phyloP scores from a whole-genome alignment of 768 basidiomycete genomes.

The Nevesoporus exiguus region DNA sequence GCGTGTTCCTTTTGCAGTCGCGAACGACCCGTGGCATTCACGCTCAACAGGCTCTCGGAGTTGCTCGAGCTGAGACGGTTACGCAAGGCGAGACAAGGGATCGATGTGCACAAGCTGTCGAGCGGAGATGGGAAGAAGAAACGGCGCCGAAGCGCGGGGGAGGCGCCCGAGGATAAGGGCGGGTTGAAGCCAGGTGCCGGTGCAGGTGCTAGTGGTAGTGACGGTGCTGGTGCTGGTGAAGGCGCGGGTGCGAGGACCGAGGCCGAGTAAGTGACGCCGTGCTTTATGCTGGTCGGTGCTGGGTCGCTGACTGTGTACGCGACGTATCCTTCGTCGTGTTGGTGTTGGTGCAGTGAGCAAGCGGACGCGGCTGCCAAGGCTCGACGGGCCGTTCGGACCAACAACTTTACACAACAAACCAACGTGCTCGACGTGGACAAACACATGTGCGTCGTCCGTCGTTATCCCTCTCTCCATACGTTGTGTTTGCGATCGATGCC shows the following conservation, averaged over 20 bases:
- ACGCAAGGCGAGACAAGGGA: slow-evolving; percentile 70
- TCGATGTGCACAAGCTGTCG: slow-evolving; percentile 80
- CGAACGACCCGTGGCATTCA: neutral
- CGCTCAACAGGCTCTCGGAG: slow-evolving; percentile 60
- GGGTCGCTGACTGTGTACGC: neutral
- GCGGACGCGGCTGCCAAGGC: slow-evolving; percentile 69
- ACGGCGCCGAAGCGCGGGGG: slow-evolving; percentile 50
- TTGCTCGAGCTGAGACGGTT: slow-evolving; percentile 82
- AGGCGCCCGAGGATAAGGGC: slow-evolving; percentile 42
- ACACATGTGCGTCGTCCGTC: slow-evolving; percentile 93
- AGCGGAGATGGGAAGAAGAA: slow-evolving; percentile 79
- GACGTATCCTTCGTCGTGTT: no score
- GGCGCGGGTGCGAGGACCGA: slow-evolving; percentile 29
- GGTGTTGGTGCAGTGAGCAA: slow-evolving; percentile 52
- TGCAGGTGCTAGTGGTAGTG: slow-evolving; percentile 30
- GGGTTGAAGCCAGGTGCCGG: slow-evolving; percentile 51
- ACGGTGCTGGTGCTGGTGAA: neutral
- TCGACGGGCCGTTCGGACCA: slow-evolving; percentile 69
- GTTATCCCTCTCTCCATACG: no score
- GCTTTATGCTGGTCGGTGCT: neutral
- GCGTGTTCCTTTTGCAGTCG: slow-evolving; percentile 22
- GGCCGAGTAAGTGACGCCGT: slow-evolving; percentile 45
- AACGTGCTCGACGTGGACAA: slow-evolving; percentile 96
- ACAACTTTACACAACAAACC: slow-evolving; percentile 97
- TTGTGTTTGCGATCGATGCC: no score